Evolutionary conservation across 495 filamentous ascomycete genomes (phyloP).

Genomic region (Hypomontagnella submonticulosa): DNA sequence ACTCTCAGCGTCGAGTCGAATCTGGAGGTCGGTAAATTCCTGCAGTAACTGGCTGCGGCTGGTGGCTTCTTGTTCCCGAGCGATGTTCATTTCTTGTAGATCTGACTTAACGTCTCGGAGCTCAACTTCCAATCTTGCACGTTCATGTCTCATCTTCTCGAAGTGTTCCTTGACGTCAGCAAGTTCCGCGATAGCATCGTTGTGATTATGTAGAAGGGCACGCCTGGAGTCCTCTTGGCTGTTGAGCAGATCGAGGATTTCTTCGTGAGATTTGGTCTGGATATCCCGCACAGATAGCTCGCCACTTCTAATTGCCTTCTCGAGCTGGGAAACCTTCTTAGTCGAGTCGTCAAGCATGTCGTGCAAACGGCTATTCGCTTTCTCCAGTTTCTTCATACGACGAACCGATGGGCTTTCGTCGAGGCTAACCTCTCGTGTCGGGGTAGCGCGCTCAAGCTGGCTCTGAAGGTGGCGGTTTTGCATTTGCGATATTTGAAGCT

Average conservation of each 20-base stretch:
- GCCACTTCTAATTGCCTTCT: slow-evolving; percentile 87
- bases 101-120: slow-evolving; percentile 86
- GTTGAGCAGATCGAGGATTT: slow-evolving; percentile 92
- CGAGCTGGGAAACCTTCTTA: slow-evolving; percentile 90
- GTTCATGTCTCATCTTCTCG: slow-evolving; percentile 84
- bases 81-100: slow-evolving; percentile 78
- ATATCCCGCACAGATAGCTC: slow-evolving; percentile 91
- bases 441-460: slow-evolving; percentile 75
- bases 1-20: slow-evolving; percentile 87
- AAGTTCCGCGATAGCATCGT: slow-evolving; percentile 84
- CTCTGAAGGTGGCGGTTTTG: slow-evolving; percentile 93
- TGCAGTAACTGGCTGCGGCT: slow-evolving; percentile 88
- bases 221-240: slow-evolving; percentile 91
- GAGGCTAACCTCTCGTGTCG: slow-evolving; percentile 66
- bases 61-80: slow-evolving; percentile 83
- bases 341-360: slow-evolving; percentile 95
- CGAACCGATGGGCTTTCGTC: slow-evolving; percentile 87
- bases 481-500: slow-evolving; percentile 95
- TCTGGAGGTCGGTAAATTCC: slow-evolving; percentile 94
- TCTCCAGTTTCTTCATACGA: slow-evolving; percentile 90
- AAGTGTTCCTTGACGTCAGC: slow-evolving; percentile 85
- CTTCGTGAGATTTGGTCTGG: slow-evolving; percentile 92
- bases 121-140: slow-evolving; percentile 85
- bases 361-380: slow-evolving; percentile 90
- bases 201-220: slow-evolving; percentile 83